Base-by-base conservation (phyloP, 345 rosid genomes). In the Arabis alpina region DNA sequence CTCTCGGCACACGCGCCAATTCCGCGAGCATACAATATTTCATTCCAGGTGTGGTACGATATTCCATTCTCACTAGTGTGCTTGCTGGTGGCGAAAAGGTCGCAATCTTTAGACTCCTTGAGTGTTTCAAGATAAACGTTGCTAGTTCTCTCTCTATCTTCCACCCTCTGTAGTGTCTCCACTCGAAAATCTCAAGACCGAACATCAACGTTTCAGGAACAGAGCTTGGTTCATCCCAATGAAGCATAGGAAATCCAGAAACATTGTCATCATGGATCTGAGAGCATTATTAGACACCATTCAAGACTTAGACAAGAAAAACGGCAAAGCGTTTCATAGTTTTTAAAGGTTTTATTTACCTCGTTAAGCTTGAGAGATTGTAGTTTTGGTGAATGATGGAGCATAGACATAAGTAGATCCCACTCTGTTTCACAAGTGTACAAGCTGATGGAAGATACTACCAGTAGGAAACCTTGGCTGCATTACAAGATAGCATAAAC, bases 191-290 rank as follows among this genome's bases (percentile, higher is more conserved):
- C 23, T 67, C 44, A 34, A 67, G 72, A 43, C 28, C 52, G 24
- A 2, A 54, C 54, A 43, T 44, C 64, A 68, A 68, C 24, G 64
- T 16, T 44, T 68, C 55, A 55, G 72, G 64, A 68, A 55, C 28
- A 15, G n/a, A 16, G 10, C 34, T 55, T 10, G 72, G 63, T 23
- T 67, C 72, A 19, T 55, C 43, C 63, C 63, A 54, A 19, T 42
- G 41, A 27, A 2, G 4, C 30, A 4, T 3, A 2, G 30, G 30
- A 27, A 27, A 27, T 27, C 30, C 30, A 27, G 2, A 27, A 27
- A 27, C 4, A 4, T 27, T 27, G 30, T 27, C 30, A 19, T 19
- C 23, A 4, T 27, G 30, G 30, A 27, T 27, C 30, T 27, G 30
- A 27, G 30, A 2, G 30, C 30, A 27, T 27, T 27, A 27, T 27